phyloP scores from a whole-genome alignment of 83 land plant genomes.

The Isoetes engelmannii region DNA sequence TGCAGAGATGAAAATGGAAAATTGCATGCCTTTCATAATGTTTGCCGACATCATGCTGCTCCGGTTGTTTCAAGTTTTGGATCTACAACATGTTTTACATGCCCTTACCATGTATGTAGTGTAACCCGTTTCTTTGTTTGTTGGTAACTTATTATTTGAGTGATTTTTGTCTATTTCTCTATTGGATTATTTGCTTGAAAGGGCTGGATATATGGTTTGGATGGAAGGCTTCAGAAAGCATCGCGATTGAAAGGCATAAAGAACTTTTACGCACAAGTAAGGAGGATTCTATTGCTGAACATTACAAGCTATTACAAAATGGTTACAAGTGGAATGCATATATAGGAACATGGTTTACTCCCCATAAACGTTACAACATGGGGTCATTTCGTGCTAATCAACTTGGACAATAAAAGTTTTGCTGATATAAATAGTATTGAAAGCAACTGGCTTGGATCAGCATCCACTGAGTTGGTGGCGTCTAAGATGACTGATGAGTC shows the following conservation, averaged over 20 bases:
- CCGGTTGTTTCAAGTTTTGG: slow-evolving; percentile 65
- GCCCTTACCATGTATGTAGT: slow-evolving; percentile 75
- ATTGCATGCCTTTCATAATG: slow-evolving; percentile 80
- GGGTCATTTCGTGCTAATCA: slow-evolving; percentile 84
- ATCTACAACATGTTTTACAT: slow-evolving; percentile 57
- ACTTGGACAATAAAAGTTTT: slow-evolving; percentile 24
- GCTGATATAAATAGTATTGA: slow-evolving; percentile 25
- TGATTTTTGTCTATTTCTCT: background rate
- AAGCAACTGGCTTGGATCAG: slow-evolving; percentile 69
- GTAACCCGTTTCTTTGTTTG: background rate
- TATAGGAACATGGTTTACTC: slow-evolving; percentile 65
- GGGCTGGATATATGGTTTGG: slow-evolving; percentile 90
- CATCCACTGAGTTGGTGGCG: slow-evolving; percentile 33
- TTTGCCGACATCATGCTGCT: slow-evolving; percentile 92
- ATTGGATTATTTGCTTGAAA: slow-evolving; percentile 15
- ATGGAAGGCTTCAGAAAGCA: slow-evolving; percentile 75
- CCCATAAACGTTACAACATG: slow-evolving; percentile 54
- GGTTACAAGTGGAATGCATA: background rate
- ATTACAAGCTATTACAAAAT: background rate
- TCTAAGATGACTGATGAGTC: slow-evolving; percentile 40
- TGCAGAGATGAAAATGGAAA: slow-evolving; percentile 61
- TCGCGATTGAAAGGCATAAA: slow-evolving; percentile 68
- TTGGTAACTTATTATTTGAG: background rate
- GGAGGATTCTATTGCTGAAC: background rate
- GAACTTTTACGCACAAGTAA: slow-evolving; percentile 54